Percentiles rank a stretch among this genome's conserved stretches.
Evolutionary conservation across 805 yeast genomes (phyloP).

Genomic region (Ogataea nitratoaversa): DNA sequence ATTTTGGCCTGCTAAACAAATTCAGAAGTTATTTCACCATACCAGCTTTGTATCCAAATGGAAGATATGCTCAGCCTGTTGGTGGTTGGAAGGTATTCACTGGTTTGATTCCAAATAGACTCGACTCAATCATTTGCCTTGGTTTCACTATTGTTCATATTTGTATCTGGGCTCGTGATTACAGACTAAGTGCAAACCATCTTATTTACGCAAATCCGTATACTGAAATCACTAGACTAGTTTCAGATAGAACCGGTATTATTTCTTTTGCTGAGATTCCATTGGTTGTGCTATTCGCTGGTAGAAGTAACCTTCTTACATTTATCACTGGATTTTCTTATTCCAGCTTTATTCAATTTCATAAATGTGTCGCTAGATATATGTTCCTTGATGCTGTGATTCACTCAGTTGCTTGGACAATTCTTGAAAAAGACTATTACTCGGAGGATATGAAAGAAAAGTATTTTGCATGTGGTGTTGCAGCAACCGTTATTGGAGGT

Average conservation of each 20-base stretch:
- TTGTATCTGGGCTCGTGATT: slow-evolving; percentile 18
- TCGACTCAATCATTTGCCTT: slow-evolving; percentile 28
- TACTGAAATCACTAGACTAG: slow-evolving; percentile 29
- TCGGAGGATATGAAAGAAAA: slow-evolving; percentile 4
- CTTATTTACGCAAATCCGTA: slow-evolving; percentile 28
- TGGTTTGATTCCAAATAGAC: slow-evolving; percentile 29
- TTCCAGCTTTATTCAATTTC: slow-evolving; percentile 48
- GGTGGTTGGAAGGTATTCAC: slow-evolving; percentile 16
- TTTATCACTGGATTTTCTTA: slow-evolving; percentile 42
- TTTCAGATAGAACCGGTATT: slow-evolving; percentile 37
- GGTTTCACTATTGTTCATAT: slow-evolving; percentile 25
- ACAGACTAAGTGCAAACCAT: slow-evolving; percentile 9
- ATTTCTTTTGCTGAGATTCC: slow-evolving; percentile 39
- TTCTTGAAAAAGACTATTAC: slow-evolving; percentile 7
- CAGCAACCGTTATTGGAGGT: slow-evolving; percentile 40
- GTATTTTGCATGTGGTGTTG: slow-evolving; percentile 30
- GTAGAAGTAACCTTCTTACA: slow-evolving; percentile 41
- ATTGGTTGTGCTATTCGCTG: slow-evolving; percentile 41
- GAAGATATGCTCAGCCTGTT: slow-evolving; percentile 12
- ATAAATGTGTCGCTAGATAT: slow-evolving; percentile 61
- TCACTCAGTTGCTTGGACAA: slow-evolving; percentile 30
- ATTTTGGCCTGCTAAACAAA: slow-evolving; percentile 28
- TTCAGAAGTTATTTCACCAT: slow-evolving; percentile 33
- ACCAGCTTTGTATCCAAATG: slow-evolving; percentile 35
- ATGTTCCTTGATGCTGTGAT: slow-evolving; percentile 36